Evolutionary conservation across 768 basidiomycete genomes (phyloP).

Genomic region (Mycena crocata): DNA sequence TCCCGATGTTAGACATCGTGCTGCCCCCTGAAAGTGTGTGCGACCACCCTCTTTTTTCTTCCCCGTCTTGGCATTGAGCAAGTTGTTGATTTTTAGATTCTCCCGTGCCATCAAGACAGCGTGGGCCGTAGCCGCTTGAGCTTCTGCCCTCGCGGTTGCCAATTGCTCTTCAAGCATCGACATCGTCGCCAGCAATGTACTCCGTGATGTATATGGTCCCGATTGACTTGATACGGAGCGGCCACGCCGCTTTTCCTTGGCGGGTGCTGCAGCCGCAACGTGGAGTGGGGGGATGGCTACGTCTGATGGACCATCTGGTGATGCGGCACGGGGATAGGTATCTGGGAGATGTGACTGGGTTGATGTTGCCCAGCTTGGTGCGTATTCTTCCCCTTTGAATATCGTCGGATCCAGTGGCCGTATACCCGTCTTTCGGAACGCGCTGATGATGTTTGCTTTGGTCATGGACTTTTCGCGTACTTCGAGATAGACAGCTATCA

Average conservation of each 20-base stretch:
- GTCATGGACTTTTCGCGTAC: neutral
- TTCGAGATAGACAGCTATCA: conserved; percentile 4
- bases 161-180: neutral
- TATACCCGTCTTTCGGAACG: conserved; percentile 9
- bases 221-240: too few relatives aligned
- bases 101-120: conserved; percentile 7
- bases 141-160: neutral
- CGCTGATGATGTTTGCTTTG: conserved; percentile 2
- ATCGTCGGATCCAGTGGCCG: neutral
- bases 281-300: too few relatives aligned
- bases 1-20: neutral
- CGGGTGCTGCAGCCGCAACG: too few relatives aligned
- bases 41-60: conserved; percentile 5
- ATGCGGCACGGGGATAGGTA: too few relatives aligned
- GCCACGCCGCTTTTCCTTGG: too few relatives aligned
- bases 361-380: too few relatives aligned
- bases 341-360: too few relatives aligned
- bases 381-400: conserved; percentile 9
- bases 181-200: neutral
- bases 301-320: too few relatives aligned
- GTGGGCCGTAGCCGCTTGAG: conserved; percentile 2
- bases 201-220: neutral
- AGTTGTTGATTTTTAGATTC: conserved; percentile 14
- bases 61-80: conserved; percentile 7
- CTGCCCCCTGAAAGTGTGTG: neutral